Evolutionary conservation across 2,329 filamentous ascomycete species (phyloP), one percentile per base, ranked within the genome.

Genomic region (Alternaria tenuissima): DNA sequence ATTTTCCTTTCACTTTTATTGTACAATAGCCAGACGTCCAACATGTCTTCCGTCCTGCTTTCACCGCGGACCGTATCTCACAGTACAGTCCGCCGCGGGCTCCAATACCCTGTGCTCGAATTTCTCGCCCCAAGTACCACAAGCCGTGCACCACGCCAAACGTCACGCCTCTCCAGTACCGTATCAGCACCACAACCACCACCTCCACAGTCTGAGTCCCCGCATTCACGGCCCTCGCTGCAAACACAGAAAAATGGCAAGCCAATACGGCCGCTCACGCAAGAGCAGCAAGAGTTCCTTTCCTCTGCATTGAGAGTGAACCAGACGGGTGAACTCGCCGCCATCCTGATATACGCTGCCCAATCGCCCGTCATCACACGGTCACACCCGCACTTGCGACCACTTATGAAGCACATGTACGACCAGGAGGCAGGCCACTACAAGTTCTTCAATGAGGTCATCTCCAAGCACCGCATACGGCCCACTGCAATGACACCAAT

Each of bases 351-450:
- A 79, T 99, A 98, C 82, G 89, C 88, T 1, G 89, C 92, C 2
- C 95, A 99, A 79, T 94, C 89, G 1, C 93, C 94, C 0, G 87
- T 89, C n/a, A 82, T 98, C 53, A 84, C 93, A 57, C 86, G 87
- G 66, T 87, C 90, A 5, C 90, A 97, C 77, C 94, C 95, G 1
- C 91, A 97, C 76, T 88, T 99, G 18, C 90, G 92, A 7, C 91
- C 93, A 0, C 82, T 98, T 32, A 97, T 99, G 93, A 88, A 89
- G 71, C 95, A 98, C 85, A 99, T 99, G 95, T 94, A 97, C 83
- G 92, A 95, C 72, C 95, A 99, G 78, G 95, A 99, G 83, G 93
- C 88, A 12, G 90, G 88, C 8, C 95, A 99, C 79, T 89, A 98
- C 69, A 80, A 82, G 4, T 95, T 89, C 36, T 99, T 98, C 85